These are phyloP conservation scores for Pichia nakasei DNA, from an alignment of 805 yeast genomes.

Conservation along the genomic window DNA sequence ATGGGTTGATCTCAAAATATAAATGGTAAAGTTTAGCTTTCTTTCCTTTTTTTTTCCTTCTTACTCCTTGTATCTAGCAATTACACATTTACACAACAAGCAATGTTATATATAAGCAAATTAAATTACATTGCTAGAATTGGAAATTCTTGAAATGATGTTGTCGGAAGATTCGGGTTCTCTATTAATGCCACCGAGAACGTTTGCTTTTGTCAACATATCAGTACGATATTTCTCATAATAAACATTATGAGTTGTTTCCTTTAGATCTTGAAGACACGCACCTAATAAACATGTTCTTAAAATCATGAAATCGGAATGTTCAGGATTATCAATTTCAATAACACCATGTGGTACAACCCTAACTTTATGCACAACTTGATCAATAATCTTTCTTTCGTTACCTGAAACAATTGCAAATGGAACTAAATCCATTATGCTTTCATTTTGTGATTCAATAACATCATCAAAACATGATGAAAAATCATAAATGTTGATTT, in stretches of 20 bases:
- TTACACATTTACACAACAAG: background rate
- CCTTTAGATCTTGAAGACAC: constrained; percentile 69
- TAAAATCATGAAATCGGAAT: constrained; percentile 69
- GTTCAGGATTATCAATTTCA: constrained; percentile 71
- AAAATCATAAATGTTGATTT: constrained; percentile 24
- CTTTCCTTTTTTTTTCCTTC: no score
- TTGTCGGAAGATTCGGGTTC: background rate
- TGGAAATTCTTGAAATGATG: background rate
- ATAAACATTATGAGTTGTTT: constrained; percentile 65
- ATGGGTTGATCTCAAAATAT: no score
- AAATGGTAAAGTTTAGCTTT: no score
- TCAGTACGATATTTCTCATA: constrained; percentile 69
- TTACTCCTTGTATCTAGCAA: background rate
- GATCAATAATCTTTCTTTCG: constrained; percentile 57
- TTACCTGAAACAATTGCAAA: constrained; percentile 90
- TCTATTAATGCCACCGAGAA: constrained; percentile 1
- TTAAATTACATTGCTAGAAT: constrained; percentile 1
- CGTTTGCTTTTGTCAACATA: constrained; percentile 16
- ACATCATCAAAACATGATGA: constrained; percentile 25
- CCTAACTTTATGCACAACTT: constrained; percentile 67
- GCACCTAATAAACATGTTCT: constrained; percentile 72
- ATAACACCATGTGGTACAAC: constrained; percentile 81
- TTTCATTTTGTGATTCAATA: constrained; percentile 16
- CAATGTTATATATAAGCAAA: background rate
- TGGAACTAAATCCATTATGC: constrained; percentile 42